Evolutionary conservation across 805 yeast species (phyloP).

Genomic region (Ogataea trehaloabstinens): DNA sequence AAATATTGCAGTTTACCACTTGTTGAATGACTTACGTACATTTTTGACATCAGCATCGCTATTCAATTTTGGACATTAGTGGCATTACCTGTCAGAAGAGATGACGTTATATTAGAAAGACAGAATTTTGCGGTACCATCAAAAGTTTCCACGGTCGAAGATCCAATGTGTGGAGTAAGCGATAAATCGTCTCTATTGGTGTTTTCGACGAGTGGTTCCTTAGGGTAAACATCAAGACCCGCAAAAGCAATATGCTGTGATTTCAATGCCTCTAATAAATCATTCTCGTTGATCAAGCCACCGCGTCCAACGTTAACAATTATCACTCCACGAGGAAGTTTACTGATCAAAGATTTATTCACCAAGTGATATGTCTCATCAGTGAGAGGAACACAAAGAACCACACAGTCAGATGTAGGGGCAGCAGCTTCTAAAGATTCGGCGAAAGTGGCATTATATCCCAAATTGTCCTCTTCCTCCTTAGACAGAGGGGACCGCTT

Average conservation of each 20-base stretch:
- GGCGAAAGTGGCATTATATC: constrained; percentile 45
- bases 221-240: constrained; percentile 70
- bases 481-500: constrained; percentile 47
- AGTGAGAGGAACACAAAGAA: constrained; percentile 66
- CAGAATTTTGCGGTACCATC: constrained; percentile 51
- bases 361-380: constrained; percentile 56
- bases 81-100: constrained; percentile 34
- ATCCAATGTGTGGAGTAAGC: constrained; percentile 70
- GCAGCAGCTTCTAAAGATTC: constrained; percentile 41
- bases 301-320: constrained; percentile 80
- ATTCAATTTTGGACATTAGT: constrained; percentile 21
- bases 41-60: too few relatives aligned
- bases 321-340: constrained; percentile 53
- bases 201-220: constrained; percentile 57
- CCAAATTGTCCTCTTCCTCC: constrained; percentile 37
- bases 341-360: constrained; percentile 43
- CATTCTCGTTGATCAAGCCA: constrained; percentile 63
- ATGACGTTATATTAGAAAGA: constrained; percentile 51
- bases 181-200: constrained; percentile 59
- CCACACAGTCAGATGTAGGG: constrained; percentile 49
- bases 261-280: constrained; percentile 56
- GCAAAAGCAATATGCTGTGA: constrained; percentile 60
- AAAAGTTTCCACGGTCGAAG: constrained; percentile 58
- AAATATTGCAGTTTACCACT: constrained; percentile 12
- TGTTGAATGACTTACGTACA: too few relatives aligned